Percentiles rank a stretch among this genome's conserved stretches.
phyloP scores from a whole-genome alignment of 2,329 filamentous ascomycete genomes.

The Alternaria infectoria region DNA sequence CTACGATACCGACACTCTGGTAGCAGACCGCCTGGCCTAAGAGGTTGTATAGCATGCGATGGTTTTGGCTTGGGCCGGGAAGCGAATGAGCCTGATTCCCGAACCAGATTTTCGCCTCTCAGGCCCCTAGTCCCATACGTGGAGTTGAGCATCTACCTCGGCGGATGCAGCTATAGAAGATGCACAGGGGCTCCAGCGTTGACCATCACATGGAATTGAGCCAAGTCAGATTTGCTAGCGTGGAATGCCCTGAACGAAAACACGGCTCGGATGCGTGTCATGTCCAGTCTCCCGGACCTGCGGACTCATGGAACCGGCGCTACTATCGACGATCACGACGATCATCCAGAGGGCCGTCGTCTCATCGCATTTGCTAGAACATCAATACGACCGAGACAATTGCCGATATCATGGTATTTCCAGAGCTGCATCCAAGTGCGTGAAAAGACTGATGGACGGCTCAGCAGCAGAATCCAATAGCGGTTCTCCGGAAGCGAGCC shows the following conservation, averaged over 20 bases:
- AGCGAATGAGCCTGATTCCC: neutral
- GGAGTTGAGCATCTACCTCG: neutral
- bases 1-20: conserved; percentile 2
- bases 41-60: neutral
- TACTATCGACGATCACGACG: neutral
- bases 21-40: neutral
- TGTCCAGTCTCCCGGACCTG: neutral
- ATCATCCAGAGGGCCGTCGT: neutral
- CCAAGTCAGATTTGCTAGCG: neutral
- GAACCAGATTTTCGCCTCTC: neutral
- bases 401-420: neutral
- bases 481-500: conserved; percentile 1
- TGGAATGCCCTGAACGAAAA: neutral
- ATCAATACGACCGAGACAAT: neutral
- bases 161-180: neutral
- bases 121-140: neutral
- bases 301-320: neutral
- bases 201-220: neutral
- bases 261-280: conserved; percentile 1
- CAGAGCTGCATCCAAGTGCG: neutral
- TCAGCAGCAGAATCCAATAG: neutral
- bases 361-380: neutral
- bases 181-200: neutral
- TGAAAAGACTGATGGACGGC: neutral
- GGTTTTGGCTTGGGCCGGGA: neutral